phyloP scores from a whole-genome alignment of 257 asterid genomes.

The Penstemon eatonii region DNA sequence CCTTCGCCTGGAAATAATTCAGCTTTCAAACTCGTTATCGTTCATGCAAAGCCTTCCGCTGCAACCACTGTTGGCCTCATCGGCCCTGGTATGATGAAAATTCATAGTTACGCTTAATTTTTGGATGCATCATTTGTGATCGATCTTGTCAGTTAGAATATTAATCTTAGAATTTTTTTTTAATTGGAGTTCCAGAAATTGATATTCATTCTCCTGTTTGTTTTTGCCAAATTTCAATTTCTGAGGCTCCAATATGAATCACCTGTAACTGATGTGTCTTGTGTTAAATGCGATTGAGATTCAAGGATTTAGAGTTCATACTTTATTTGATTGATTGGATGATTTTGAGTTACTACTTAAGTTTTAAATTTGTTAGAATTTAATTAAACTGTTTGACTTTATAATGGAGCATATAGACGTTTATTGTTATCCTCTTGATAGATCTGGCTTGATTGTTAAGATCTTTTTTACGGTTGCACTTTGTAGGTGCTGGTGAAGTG shows the following conservation, averaged over 20 bases:
- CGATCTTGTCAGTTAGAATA: no score
- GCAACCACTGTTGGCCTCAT: constrained; percentile 52
- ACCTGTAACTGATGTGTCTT: not conserved
- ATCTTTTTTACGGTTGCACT: constrained; percentile 2
- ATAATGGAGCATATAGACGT: not conserved
- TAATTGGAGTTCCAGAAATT: no score
- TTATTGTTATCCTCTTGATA: not conserved
- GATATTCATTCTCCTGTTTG: no score
- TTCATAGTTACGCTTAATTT: not conserved
- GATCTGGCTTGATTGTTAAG: not conserved
- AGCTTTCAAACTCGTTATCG: constrained; percentile 60
- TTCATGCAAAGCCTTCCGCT: constrained; percentile 68
- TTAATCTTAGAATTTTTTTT: no score
- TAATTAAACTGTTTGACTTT: not conserved
- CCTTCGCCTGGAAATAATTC: constrained; percentile 35
- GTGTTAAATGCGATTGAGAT: not conserved
- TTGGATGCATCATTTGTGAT: no score
- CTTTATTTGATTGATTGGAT: no score
- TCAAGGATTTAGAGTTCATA: not conserved
- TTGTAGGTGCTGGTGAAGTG: constrained; percentile 67
- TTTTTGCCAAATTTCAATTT: no score
- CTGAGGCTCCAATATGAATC: no score
- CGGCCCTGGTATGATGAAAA: constrained; percentile 60
- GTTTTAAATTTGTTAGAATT: no score
- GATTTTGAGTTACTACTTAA: no score